Base-by-base conservation (phyloP, 306 rosid species). In the Crataegus laevigata region DNA sequence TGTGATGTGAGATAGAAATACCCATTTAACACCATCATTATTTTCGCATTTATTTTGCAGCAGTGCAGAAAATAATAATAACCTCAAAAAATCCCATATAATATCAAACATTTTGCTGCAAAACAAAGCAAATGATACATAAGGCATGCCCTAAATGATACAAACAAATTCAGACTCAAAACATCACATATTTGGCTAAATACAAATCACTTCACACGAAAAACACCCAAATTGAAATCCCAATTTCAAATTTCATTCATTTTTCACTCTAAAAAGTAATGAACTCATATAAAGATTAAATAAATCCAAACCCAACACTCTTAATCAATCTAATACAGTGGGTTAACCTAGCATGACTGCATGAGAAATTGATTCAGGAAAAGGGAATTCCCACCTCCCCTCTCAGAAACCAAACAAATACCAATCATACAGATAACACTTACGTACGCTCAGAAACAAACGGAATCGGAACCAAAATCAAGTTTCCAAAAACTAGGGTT, bases 1-100 rank as follows among this genome's bases (percentile, higher is more conserved):
- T 90, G 89, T 54, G 62, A 63, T 90, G 89, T 54, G 62, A 63
- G 17, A 80, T 26, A 75, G 40, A 77, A 71, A 26, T 6, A 62
- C 58, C 70, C 72, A 22, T 68, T 66, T 69, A 69, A 67, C 34
- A 43, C 60, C 34, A 51, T 15, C 62, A 22, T 57, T 32, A 74
- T 40, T 42, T 60, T 72, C 22, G 38, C 11, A n/a, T 18, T 43
- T 38, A 57, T 22, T 11, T 57, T 57, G 26, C 2, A 55, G 28
- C 12, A 25, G 34, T 26, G 28, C 61, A 60, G 30, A n/a, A 18
- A 66, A 43, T 21, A 40, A 40, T 34, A 29, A 21, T 29, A 9
- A 8, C 71, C 21, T 17, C 32, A 13, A 71, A 71, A 57, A 62
- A 24, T 50, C 63, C 17, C 17, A 26, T 0, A 11, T 14, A 26